Percentiles rank a stretch among this genome's conserved stretches.
Conservation (phyloP, 768 basidiomycete species). For the Suillus americanus region DNA sequence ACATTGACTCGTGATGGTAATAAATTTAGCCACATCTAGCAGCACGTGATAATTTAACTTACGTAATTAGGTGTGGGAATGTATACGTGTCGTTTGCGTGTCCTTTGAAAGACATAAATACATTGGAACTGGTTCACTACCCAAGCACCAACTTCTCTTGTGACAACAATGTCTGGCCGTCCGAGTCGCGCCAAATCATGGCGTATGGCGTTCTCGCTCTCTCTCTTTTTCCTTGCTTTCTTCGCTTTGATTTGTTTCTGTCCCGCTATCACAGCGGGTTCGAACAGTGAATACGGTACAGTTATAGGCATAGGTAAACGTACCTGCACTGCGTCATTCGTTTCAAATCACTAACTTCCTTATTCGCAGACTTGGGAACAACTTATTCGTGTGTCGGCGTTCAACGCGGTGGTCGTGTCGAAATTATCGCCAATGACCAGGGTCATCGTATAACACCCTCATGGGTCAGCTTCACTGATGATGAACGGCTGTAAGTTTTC, state of each 20-base stretch:
- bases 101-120: constrained; percentile 3
- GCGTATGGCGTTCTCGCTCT: constrained; percentile 56
- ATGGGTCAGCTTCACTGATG: constrained; percentile 80
- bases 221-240: constrained; percentile 58
- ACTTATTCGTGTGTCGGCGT: constrained; percentile 97
- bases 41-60: not conserved
- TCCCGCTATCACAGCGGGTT: constrained; percentile 56
- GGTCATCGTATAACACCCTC: constrained; percentile 89
- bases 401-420: constrained; percentile 80
- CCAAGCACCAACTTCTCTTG: not conserved
- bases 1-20: not conserved
- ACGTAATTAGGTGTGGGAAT: not conserved
- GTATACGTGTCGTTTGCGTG: constrained; percentile 2
- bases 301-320: constrained; percentile 88
- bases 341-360: constrained; percentile 10
- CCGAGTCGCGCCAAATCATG: constrained; percentile 61
- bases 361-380: constrained; percentile 78
- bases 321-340: not conserved
- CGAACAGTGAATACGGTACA: constrained; percentile 75
- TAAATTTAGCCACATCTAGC: not conserved
- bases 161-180: constrained; percentile 22
- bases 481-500: constrained; percentile 59
- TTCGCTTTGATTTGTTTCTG: constrained; percentile 72
- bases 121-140: not conserved
- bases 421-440: constrained; percentile 89